Evolutionary conservation across 2,329 filamentous ascomycete genomes (phyloP).

Genomic region (Exophiala mesophila): DNA sequence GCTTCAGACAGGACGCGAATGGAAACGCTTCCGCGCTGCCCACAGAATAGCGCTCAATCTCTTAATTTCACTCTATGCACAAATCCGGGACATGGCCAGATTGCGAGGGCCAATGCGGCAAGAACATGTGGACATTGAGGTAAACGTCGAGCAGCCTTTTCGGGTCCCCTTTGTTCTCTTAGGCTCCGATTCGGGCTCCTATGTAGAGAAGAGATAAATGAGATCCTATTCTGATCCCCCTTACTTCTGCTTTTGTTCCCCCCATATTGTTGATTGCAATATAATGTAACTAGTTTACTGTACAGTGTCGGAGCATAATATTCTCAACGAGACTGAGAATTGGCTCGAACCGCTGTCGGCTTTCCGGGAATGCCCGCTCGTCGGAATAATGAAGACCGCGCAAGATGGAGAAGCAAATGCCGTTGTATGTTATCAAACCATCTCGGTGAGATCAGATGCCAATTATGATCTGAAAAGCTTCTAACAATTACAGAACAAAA

Average conservation of each 20-base stretch:
- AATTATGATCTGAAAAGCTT: background rate
- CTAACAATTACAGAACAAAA: slow-evolving; percentile 5
- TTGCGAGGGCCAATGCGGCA: too few relatives aligned
- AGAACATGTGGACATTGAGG: background rate
- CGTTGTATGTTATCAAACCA: background rate
- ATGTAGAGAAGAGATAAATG: background rate
- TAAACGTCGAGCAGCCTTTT: background rate
- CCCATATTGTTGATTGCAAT: background rate
- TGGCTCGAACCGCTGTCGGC: background rate
- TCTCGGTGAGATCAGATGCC: background rate
- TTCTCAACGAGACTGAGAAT: background rate
- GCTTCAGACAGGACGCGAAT: too few relatives aligned
- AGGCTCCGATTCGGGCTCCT: background rate
- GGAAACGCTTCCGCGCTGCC: too few relatives aligned
- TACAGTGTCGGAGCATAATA: background rate
- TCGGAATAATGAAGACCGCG: background rate
- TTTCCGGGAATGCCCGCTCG: background rate
- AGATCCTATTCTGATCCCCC: background rate
- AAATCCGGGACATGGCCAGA: background rate
- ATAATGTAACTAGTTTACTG: background rate
- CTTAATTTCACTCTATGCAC: background rate
- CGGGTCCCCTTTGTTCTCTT: background rate
- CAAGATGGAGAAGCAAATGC: background rate
- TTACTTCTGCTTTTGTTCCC: background rate
- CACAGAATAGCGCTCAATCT: background rate